Evolutionary conservation across 352 stramenopile species (phyloP), one percentile per base, ranked within the genome.

Genomic region (Poterioochromonas sp.): DNA sequence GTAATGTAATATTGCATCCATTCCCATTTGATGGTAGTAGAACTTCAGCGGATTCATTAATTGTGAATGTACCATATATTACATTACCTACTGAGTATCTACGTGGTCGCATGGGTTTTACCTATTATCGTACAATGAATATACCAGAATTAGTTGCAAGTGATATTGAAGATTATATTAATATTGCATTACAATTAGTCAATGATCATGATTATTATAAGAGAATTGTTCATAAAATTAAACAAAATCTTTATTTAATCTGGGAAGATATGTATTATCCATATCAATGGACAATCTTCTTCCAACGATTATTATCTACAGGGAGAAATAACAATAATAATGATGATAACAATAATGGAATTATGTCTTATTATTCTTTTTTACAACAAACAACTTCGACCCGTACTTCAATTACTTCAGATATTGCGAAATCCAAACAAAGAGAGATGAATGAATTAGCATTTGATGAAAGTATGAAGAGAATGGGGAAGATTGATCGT

Each of bases 21-120:
- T 88, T 87, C 68, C 85, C 85, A 32, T 88, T 88, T 81, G 85
- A 83, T 34, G 85, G 85, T 15, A 84, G 80, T 49, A 80, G 82
- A 47, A 88, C 85, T 26, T 87, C 85, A 3, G 80, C 82, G 3
- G 85, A 88, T 76, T 82, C 81, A 3, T 39, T 88, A 18, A 37
- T 58, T 0, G 54, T 83, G 22, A 78, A 76, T 0, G 18, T 85
- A 0, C 85, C 85, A 22, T 51, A 86, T n/a, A 80, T 88, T 0
- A 82, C 81, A 12, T 77, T 84, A 54, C 80, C 83, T 0, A 82
- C 83, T 5, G 76, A 73, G 20, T 81, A 80, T 47, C 62, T 88
- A 29, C 79, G 85, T 0, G 80, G 80, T 32, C 69, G 84, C 41
- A 87, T 87, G 83, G 83, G 83, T 0, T 15, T 60, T 12, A 68